A percentile compares a stretch with the other conserved stretches of the same genome.
Evolutionary conservation across 148 eudicot species (phyloP).

Genomic region (Amaranthus cruentus): DNA sequence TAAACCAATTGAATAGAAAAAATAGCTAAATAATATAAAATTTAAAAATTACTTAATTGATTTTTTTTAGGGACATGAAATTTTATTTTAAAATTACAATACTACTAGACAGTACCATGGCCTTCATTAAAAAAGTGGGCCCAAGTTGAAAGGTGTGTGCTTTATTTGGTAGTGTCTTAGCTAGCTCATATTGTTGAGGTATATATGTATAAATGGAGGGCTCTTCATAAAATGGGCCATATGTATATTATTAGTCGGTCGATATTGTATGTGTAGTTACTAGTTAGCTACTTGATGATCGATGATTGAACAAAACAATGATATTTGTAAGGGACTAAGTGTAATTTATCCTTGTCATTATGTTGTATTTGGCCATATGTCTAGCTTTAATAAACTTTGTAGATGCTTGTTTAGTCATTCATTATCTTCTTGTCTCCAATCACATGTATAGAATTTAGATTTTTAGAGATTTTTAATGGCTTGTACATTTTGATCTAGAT

Average conservation of each 20-base stretch:
- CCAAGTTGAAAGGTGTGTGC: slow-evolving; percentile 14
- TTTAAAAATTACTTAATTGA: too few relatives aligned
- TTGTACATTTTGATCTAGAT: too few relatives aligned
- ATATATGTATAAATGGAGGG: not conserved
- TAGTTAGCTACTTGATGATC: not conserved
- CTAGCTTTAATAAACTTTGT: too few relatives aligned
- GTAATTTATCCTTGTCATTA: too few relatives aligned
- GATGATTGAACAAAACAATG: not conserved
- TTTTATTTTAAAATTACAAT: not conserved
- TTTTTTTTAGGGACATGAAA: not conserved
- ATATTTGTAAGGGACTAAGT: too few relatives aligned
- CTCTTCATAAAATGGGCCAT: slow-evolving; percentile 19
- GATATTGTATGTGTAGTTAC: slow-evolving; percentile 3
- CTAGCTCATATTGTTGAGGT: slow-evolving; percentile 18
- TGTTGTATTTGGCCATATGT: too few relatives aligned
- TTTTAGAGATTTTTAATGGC: too few relatives aligned
- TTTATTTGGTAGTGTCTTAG: slow-evolving; percentile 23
- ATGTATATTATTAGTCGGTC: slow-evolving; percentile 9
- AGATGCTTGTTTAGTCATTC: too few relatives aligned
- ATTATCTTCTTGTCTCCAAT: too few relatives aligned
- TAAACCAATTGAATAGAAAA: too few relatives aligned
- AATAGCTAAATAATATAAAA: too few relatives aligned
- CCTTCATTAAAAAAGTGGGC: slow-evolving; percentile 16
- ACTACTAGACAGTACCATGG: slow-evolving; percentile 14
- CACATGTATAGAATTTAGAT: too few relatives aligned